Evolutionary conservation across 2,329 filamentous ascomycete species (phyloP).

Genomic region (Arachnopeziza araneosa): DNA sequence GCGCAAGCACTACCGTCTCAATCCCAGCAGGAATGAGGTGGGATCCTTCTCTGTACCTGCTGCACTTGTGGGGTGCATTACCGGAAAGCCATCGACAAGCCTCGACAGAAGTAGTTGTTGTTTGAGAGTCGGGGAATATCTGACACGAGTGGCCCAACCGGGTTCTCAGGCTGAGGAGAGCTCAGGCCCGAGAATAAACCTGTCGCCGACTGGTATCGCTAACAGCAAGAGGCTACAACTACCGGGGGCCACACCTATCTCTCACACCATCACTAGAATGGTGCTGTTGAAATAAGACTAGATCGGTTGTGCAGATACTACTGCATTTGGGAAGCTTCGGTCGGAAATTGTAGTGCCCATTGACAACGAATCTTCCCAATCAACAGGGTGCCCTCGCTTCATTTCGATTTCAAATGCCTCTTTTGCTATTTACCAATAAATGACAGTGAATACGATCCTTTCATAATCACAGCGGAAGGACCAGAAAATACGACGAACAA

Average conservation of each 20-base stretch:
- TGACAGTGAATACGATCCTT: neutral
- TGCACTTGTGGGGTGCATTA: neutral
- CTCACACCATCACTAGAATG: neutral
- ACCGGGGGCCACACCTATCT: neutral
- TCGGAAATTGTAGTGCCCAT: neutral
- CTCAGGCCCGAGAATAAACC: neutral
- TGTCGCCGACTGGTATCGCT: neutral
- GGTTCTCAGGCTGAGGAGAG: neutral
- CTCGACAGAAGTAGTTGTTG: neutral
- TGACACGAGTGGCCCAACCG: neutral
- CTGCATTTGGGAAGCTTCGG: neutral
- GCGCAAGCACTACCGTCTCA: neutral
- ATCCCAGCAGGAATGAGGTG: neutral
- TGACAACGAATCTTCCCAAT: neutral
- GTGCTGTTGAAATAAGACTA: neutral
- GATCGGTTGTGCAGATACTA: neutral
- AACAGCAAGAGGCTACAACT: neutral
- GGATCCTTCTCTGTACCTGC: neutral
- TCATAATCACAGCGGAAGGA: neutral
- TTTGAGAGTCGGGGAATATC: neutral
- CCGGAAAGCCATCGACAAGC: neutral
- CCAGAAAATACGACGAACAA: neutral
- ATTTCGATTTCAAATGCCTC: neutral
- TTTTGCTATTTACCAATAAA: neutral
- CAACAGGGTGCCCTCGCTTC: neutral